A percentile compares a stretch with the other conserved stretches of the same genome.
Evolutionary conservation across 176 grass and related monocot genomes (phyloP).

Genomic region (Poa annua): DNA sequence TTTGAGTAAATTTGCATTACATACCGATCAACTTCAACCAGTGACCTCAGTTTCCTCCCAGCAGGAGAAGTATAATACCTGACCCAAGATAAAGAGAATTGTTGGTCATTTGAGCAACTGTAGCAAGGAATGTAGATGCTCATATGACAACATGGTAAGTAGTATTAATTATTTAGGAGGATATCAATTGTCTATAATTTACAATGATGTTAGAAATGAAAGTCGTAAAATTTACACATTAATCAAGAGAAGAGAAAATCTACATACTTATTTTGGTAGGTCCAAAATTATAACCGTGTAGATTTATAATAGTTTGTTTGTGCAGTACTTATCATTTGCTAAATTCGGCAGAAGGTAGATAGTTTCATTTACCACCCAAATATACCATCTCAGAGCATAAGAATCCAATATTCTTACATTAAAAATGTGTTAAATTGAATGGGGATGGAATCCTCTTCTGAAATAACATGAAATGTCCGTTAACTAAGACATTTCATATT

Average conservation of each 20-base stretch:
- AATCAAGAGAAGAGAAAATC: constrained; percentile 19
- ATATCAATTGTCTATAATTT: neutral
- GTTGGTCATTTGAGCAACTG: constrained; percentile 22
- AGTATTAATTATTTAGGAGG: neutral
- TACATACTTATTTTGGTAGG: neutral
- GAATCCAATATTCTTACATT: neutral
- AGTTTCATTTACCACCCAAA: neutral
- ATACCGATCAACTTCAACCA: constrained; percentile 81
- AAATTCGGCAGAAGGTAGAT: constrained; percentile 10
- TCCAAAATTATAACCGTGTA: neutral
- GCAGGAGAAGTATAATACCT: constrained; percentile 80
- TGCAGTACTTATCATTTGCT: constrained; percentile 20
- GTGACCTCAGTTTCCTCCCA: constrained; percentile 69
- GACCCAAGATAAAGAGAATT: constrained; percentile 32
- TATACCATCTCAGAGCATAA: neutral
- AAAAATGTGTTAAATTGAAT: constrained; percentile 4
- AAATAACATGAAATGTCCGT: neutral
- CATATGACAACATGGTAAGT: neutral
- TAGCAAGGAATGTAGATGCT: neutral
- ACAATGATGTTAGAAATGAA: neutral
- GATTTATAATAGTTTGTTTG: neutral
- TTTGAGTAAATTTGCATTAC: constrained; percentile 1
- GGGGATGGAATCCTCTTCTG: neutral
- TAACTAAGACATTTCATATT: neutral
- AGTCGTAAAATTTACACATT: constrained; percentile 17